These are phyloP conservation scores for Xylariaceae sp. DNA, from an alignment of 2,329 filamentous ascomycete species.

Conservation along the genomic window DNA sequence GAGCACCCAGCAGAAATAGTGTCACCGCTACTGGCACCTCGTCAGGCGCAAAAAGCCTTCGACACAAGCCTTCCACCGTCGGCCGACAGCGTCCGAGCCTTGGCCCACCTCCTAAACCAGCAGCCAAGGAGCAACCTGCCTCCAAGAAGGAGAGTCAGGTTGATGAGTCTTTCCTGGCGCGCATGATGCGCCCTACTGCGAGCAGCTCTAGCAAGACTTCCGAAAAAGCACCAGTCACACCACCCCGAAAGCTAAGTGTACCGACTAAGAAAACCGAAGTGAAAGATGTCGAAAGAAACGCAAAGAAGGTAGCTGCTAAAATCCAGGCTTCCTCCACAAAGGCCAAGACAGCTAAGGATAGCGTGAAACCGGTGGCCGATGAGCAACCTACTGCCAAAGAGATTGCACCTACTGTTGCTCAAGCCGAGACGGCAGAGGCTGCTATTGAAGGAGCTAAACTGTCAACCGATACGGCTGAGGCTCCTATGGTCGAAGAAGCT, in stretches of 20 bases:
- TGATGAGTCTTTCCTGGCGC: slow-evolving; percentile 70
- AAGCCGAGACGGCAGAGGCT: slow-evolving; percentile 19
- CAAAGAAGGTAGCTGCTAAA: slow-evolving; percentile 26
- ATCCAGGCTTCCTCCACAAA: slow-evolving; percentile 23
- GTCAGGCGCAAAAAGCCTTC: slow-evolving; percentile 36
- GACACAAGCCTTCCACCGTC: slow-evolving; percentile 23
- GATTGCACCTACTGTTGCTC: slow-evolving; percentile 20
- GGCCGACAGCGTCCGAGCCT: slow-evolving; percentile 49
- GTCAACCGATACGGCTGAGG: slow-evolving; percentile 16
- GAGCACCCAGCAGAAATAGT: slow-evolving; percentile 46
- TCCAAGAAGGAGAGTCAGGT: slow-evolving; percentile 51
- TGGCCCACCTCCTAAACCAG: slow-evolving; percentile 56
- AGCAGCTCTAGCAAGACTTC: slow-evolving; percentile 63
- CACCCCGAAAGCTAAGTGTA: slow-evolving; percentile 39
- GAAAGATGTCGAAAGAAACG: slow-evolving; percentile 22
- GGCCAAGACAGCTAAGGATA: slow-evolving; percentile 18
- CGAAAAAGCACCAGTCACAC: slow-evolving; percentile 55
- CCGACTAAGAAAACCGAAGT: slow-evolving; percentile 16
- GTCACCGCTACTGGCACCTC: slow-evolving; percentile 29
- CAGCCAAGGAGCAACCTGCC: slow-evolving; percentile 44
- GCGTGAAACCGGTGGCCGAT: slow-evolving; percentile 17
- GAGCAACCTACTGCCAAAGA: slow-evolving; percentile 25
- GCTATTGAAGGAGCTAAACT: slow-evolving; percentile 19
- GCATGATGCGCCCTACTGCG: slow-evolving; percentile 76
- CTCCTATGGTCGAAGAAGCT: slow-evolving; percentile 17